These are phyloP conservation scores for Saccharomyces eubayanus DNA, from an alignment of 805 yeast genomes.

Conservation along the genomic window DNA sequence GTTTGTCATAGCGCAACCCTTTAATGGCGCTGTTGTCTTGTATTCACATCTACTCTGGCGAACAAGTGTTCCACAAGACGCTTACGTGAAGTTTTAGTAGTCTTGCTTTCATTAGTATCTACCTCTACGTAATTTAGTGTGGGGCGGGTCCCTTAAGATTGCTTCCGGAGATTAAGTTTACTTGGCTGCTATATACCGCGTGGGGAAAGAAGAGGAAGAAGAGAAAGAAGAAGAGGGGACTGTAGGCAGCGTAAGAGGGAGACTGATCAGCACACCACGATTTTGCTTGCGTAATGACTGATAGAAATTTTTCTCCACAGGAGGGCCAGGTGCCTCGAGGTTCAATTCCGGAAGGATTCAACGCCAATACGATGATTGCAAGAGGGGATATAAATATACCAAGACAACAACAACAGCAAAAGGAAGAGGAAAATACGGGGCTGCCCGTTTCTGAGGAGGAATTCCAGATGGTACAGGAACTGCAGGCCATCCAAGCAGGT, in stretches of 20 bases:
- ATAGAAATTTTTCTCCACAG: neutral
- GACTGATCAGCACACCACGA: neutral
- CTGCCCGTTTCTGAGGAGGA: neutral
- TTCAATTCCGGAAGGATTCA: neutral
- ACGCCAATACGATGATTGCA: neutral
- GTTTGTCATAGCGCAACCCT: neutral
- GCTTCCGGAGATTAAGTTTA: neutral
- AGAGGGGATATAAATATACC: neutral
- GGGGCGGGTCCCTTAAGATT: neutral
- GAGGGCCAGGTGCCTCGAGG: neutral
- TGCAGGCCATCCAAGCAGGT: neutral
- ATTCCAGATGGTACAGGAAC: neutral
- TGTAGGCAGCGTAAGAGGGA: neutral
- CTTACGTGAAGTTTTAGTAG: no score
- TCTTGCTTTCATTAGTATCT: neutral
- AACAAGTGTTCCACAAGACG: no score
- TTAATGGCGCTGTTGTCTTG: neutral
- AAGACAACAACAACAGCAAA: conserved; percentile 4
- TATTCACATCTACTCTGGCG: no score
- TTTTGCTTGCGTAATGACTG: neutral
- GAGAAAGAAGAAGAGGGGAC: neutral
- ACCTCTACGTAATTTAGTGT: neutral
- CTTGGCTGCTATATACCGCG: neutral
- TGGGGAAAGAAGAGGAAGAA: neutral
- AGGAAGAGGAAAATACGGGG: neutral